Base-by-base conservation (phyloP, 2,329 filamentous ascomycete genomes). In the Fusarium sp. region DNA sequence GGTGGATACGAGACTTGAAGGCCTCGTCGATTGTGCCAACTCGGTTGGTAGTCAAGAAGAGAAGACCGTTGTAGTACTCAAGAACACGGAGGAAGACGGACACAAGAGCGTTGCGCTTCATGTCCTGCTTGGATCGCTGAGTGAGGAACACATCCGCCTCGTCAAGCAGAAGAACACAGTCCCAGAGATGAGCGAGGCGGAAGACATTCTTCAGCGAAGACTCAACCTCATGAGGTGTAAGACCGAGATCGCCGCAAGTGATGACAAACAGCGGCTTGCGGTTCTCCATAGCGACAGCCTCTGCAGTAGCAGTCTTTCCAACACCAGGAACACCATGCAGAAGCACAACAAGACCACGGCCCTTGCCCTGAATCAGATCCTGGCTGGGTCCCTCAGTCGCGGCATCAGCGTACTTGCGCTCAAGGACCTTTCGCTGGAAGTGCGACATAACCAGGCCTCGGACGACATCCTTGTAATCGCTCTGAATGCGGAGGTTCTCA, bases 31-130 rank as follows among this genome's bases (percentile, higher is more conserved):
- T 82, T 4, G 80, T 79, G 22, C 85, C 84, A 11, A 86, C 83
- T 7, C 85, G 82, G 78, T 88, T 89, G 14, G 86, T 88, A 0
- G 87, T 89, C 8, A 88, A 79, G 77, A 86, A 86, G 12, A 87
- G 74, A 9, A 87, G 81, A 26, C 86, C 86, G 6, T 79, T 79
- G 70, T 86, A 87, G 77, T 87, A 87, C 74, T 87, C 85, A 0
- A 87, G 79, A 0, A 85, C 80, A 8, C 84, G 81, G 8, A 87
- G 79, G 73, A 87, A 87, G 4, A 86, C 85, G 0, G 82, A 83
- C 0, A 84, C 83, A 1, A 84, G 77, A 10, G 80, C 81, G 22
- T 84, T 84, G 1, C 80, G 73, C 58, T 78, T 78, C 74, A 83
- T 77, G 47, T 82, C 80, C 2, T 59, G 71, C 60, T 77, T 76